Percentiles rank a stretch among this genome's conserved stretches.
Conservation (phyloP, 257 asterid genomes). For the Ajuga chamaepitys region DNA sequence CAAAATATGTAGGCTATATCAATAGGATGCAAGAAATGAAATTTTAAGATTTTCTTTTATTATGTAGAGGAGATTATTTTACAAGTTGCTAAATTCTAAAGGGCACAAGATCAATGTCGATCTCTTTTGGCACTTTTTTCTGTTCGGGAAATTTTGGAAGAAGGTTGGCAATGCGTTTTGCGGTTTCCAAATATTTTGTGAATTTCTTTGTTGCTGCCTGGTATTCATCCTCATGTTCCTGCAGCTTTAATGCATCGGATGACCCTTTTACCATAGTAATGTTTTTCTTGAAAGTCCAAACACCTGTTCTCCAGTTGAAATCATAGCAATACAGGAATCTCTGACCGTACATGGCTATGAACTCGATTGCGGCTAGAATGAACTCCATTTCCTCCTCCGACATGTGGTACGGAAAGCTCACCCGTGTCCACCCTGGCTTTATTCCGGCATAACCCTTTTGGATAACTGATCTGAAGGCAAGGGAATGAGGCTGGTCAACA, state of each 20-base stretch:
- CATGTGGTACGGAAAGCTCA: constrained; percentile 74
- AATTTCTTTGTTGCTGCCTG: constrained; percentile 21
- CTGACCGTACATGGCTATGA: constrained; percentile 50
- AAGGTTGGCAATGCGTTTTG: constrained; percentile 32
- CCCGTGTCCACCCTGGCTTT: constrained; percentile 81
- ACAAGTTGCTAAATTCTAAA: constrained; percentile 29
- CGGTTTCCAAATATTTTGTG: constrained; percentile 40
- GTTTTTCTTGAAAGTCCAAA: constrained; percentile 47
- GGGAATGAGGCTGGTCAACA: constrained; percentile 30
- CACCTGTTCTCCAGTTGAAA: constrained; percentile 53
- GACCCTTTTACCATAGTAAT: background rate
- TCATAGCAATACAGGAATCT: constrained; percentile 45
- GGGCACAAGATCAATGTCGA: constrained; percentile 33
- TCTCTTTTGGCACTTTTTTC: constrained; percentile 36
- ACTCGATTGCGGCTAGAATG: constrained; percentile 46
- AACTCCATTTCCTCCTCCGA: constrained; percentile 55
- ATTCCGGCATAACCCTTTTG: constrained; percentile 54
- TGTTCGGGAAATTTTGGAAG: constrained; percentile 46
- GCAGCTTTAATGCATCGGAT: background rate
- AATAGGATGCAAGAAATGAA: no score
- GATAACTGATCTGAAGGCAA: constrained; percentile 31
- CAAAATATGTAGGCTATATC: no score
- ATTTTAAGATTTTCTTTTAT: no score
- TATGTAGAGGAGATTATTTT: no score
- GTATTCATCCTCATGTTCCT: no score